A percentile compares a stretch with the other conserved stretches of the same genome.
Conservation (phyloP, 495 filamentous ascomycete species). For the Achaetomiella virescens region DNA sequence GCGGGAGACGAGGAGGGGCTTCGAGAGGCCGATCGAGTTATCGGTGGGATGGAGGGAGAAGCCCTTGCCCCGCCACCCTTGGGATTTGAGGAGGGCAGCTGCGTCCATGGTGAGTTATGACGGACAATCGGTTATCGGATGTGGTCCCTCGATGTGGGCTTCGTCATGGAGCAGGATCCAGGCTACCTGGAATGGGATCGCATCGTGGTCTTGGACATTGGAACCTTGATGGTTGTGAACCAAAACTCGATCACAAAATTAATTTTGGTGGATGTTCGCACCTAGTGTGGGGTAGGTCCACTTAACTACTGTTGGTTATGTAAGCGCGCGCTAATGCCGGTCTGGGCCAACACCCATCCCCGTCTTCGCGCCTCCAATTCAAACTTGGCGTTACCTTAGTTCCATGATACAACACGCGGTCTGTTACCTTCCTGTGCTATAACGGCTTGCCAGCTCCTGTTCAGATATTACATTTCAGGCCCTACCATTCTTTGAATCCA, state of each 20-base stretch:
- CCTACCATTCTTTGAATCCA: too few relatives aligned
- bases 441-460: too few relatives aligned
- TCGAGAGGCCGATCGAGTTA: constrained; percentile 58
- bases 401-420: too few relatives aligned
- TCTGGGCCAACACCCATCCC: too few relatives aligned
- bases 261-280: background rate
- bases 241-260: background rate
- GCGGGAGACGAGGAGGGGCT: constrained; percentile 61
- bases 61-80: constrained; percentile 74
- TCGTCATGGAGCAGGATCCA: background rate
- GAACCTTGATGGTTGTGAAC: background rate
- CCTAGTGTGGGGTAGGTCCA: background rate
- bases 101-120: constrained; percentile 22
- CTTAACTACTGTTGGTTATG: background rate
- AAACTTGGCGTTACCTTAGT: too few relatives aligned
- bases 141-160: background rate
- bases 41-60: constrained; percentile 63
- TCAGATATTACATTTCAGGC: too few relatives aligned
- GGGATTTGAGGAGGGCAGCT: constrained; percentile 50
- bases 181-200: background rate
- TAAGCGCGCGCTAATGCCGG: too few relatives aligned
- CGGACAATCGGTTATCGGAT: background rate
- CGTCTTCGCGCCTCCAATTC: too few relatives aligned
- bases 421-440: too few relatives aligned
- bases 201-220: background rate